These are phyloP conservation scores for Saccharomyces kudriavzevii DNA, from an alignment of 805 yeast species.

Conservation along the genomic window DNA sequence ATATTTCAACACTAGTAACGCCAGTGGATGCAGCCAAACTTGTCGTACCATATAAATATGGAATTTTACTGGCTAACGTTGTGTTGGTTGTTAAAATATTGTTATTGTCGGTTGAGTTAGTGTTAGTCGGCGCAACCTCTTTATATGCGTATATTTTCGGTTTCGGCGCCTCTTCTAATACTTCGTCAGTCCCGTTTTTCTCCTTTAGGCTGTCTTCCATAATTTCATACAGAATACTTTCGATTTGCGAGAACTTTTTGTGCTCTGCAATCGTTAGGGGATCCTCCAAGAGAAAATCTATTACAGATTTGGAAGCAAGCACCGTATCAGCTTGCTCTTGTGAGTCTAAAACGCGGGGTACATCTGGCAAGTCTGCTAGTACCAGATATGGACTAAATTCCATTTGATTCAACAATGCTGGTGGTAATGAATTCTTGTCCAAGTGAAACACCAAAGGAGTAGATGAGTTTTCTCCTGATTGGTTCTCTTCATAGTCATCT, in stretches of 20 bases:
- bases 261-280: not conserved
- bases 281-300: not conserved
- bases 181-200: not conserved
- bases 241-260: constrained; percentile 8
- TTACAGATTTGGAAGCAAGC: not conserved
- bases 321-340: not conserved
- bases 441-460: not conserved
- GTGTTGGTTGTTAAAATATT: not conserved
- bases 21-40: not conserved
- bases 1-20: not conserved
- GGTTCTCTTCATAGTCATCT: not conserved
- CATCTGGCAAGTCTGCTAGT: not conserved
- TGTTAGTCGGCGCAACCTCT: not conserved
- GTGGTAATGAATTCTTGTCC: not conserved
- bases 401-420: not conserved
- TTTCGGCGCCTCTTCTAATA: not conserved
- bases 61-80: not conserved
- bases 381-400: not conserved
- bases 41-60: not conserved
- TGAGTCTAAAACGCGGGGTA: not conserved
- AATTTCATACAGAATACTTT: constrained; percentile 9
- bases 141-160: not conserved
- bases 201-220: constrained; percentile 1
- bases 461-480: not conserved
- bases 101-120: not conserved